Base-by-base conservation (phyloP, 805 yeast species). In the Sugiyamaella mastotermitis region DNA sequence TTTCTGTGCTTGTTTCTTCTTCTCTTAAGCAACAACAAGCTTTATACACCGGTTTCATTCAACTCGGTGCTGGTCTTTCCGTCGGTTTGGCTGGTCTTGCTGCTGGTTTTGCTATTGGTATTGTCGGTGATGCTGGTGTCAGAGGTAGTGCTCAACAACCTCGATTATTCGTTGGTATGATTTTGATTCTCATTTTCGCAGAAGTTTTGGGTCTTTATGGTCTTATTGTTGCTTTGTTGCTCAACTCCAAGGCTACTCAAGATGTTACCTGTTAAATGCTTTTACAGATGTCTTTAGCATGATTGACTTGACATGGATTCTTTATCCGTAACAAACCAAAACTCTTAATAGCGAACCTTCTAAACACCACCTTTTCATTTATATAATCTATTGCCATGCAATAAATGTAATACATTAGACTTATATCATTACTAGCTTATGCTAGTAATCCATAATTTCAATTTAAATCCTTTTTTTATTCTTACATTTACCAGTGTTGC, bases 51-150 rank as follows among this genome's bases (percentile, higher is more conserved):
- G 97, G 97, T 51, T 90, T 90, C 74, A 87, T 90, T 66, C 98
- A 90, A 72, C 74, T 90, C 58, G 97, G 96, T 68, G 95, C 97
- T 43, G 98, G 98, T 65, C 74, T 90, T 56, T 83, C 96, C 36
- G 98, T 90, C 51, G 98, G 98, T 60, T 74, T 90, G 54, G 82
- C 95, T 47, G 96, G 97, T 64, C 75, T 90, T 61, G 97, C 97
- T 60, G 96, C 97, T 50, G 98, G 98, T 54, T 90, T 86, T 60
- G 97, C 98, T 64, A 90, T 90, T 69, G 98, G 98, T 71, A 90
- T 90, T 53, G 98, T 90, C 52, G 98, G 98, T 65, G 98, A 90
- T 64, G 97, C 95, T 42, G 98, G 98, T 76, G 97, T 90, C 42
- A 84, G 97, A 74, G 95, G 96, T 68, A 81, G 88, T 51, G 92